Evolutionary conservation across 768 basidiomycete species (phyloP), one percentile per base, ranked within the genome.

Genomic region (Amanita phalloides): DNA sequence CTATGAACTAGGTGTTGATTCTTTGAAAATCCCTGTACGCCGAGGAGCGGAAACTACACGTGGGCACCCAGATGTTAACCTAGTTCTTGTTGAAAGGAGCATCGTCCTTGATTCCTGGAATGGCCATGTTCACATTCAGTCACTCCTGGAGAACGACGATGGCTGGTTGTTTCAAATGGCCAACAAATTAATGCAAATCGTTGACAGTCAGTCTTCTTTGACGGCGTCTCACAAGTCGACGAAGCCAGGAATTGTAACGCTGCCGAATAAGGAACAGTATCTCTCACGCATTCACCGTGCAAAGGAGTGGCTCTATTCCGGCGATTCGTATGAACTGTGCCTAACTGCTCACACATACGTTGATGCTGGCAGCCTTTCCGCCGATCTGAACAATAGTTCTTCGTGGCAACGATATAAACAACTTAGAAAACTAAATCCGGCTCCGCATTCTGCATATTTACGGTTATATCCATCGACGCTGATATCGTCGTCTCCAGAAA

Each of bases 271-370:
- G 59, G 64, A 65, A 1, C 58, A 62, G 1, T 96, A 97, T 66
- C 77, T 84, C 28, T 65, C 75, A 25, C 77, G 77, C 14, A 91
- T 96, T 57, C 68, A 77, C 17, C 61, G 70, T 49, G 86, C 89
- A 10, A 81, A 90, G 60, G 81, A 88, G 51, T 73, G 76, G 54
- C 78, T 96, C 36, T 84, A 74, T 54, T 74, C 83, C 28, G 94
- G 94, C 3, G 87, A 96, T 61, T 90, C 90, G 2, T 97, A 97
- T 66, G 94, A 97, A 63, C 76, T 97, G 33, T 96, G 93, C 57
- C 70, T 96, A 30, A 96, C 94, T 1, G 84, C 86, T 4, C 78
- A 72, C 10, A 87, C 86, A 17, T 74, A 65, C 33, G 72, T 90
- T 46, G 66, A 72, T 9, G 60, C 81, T 75, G 75, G 30, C 64